Conservation (phyloP, 2,329 filamentous ascomycete genomes). For the Diaporthe destruens region DNA sequence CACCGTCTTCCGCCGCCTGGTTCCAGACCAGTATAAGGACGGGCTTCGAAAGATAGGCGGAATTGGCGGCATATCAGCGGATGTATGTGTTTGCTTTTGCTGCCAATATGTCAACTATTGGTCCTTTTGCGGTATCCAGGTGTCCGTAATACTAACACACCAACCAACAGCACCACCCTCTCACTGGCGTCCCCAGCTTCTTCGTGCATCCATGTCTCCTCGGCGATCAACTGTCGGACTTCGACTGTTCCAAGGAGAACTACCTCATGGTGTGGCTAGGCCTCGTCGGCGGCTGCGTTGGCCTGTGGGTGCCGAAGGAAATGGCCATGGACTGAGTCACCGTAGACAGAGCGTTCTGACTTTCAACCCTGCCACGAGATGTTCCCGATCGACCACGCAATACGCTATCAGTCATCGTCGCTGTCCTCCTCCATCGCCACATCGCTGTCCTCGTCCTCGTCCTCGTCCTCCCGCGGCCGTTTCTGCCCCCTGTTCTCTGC, state of each 20-base stretch:
- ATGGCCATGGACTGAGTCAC: constrained; percentile 63
- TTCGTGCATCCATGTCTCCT: constrained; percentile 95
- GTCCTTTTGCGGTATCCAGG: constrained; percentile 32
- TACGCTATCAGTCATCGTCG: constrained; percentile 71
- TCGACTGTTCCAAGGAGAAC: constrained; percentile 71
- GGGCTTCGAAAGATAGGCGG: constrained; percentile 71
- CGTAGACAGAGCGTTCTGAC: neutral
- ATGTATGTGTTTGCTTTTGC: constrained; percentile 67
- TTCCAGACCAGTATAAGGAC: constrained; percentile 74
- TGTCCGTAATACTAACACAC: constrained; percentile 56
- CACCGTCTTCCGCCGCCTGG: constrained; percentile 77
- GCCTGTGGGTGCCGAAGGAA: constrained; percentile 80
- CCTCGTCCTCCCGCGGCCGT: constrained; percentile 76
- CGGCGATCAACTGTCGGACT: constrained; percentile 80
- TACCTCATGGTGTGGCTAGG: constrained; percentile 93
- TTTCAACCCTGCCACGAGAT: constrained; percentile 8
- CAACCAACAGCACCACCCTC: constrained; percentile 80
- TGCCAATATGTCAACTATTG: constrained; percentile 49
- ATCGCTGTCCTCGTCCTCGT: constrained; percentile 72
- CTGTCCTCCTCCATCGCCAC: constrained; percentile 78
- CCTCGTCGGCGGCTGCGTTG: constrained; percentile 84
- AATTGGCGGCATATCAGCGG: constrained; percentile 81
- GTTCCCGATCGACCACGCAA: constrained; percentile 23
- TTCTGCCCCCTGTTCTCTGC: constrained; percentile 75
- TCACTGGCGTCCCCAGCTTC: constrained; percentile 82